Evolutionary conservation across 106 monocot species (phyloP).

Genomic region (Acanthochlamys bracteata): DNA sequence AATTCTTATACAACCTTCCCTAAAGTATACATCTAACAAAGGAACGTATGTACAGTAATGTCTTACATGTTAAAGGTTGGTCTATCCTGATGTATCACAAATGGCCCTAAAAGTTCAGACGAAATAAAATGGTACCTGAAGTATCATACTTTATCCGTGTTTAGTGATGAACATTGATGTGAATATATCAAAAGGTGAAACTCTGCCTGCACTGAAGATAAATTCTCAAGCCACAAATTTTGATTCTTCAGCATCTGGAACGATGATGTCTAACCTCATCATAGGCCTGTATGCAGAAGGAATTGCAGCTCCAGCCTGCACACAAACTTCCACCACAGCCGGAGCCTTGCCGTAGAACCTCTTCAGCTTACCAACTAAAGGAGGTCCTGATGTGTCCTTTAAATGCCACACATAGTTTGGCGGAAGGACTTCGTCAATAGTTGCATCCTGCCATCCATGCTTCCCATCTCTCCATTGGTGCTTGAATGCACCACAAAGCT

Average conservation of each 20-base stretch:
- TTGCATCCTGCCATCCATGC: conserved; percentile 94
- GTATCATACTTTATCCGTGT: no score
- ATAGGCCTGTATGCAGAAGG: conserved; percentile 64
- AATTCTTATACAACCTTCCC: no score
- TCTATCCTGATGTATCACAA: no score
- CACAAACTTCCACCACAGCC: conserved; percentile 78
- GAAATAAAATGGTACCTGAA: no score
- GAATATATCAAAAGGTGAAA: no score
- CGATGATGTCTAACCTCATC: conserved; percentile 84
- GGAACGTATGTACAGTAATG: no score
- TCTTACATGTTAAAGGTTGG: no score
- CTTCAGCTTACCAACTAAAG: conserved; percentile 36
- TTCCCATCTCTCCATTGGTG: conserved; percentile 96
- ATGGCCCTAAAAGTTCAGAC: no score
- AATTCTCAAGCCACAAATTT: conserved; percentile 45
- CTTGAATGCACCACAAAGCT: conserved; percentile 91
- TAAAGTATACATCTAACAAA: no score
- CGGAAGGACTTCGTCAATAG: conserved; percentile 67
- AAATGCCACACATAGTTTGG: conserved; percentile 89
- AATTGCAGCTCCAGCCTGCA: conserved; percentile 84
- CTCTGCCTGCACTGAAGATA: no score
- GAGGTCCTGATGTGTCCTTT: conserved; percentile 36
- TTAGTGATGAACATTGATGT: no score
- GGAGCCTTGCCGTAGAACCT: conserved; percentile 88
- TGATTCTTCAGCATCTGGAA: conserved; percentile 78